Base-by-base conservation (phyloP, 2,329 filamentous ascomycete species). In the Alternaria brassicae region DNA sequence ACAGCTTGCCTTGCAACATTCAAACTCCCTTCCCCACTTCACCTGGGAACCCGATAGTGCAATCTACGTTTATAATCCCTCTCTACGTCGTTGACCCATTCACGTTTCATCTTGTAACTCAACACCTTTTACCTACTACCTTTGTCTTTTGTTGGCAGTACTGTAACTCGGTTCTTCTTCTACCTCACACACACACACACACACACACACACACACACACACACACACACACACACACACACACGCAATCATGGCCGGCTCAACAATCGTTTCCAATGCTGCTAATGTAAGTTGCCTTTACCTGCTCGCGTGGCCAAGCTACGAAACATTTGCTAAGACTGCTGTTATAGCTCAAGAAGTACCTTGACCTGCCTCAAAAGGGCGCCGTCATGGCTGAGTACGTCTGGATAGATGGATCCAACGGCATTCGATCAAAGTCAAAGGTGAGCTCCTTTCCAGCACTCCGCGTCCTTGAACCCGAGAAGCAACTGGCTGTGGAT, bases 291-390 rank as follows among this genome's bases (percentile, higher is more conserved):
- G 81, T 77, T 42, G n/a, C n/a, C n/a, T 44, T 57, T 4, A 39
- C 51, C 48, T 62, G 54, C 52, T 67, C 67, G 64, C 61, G 60
- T 69, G 63, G 64, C 56, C 56, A 28, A 44, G 19, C 3, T 2
- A 48, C 36, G 41, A n/a, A n/a, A n/a, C n/a, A n/a, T n/a, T n/a
- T n/a, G n/a, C n/a, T n/a, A n/a, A n/a, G n/a, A n/a, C n/a, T n/a
- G n/a, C n/a, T n/a, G n/a, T n/a, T n/a, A n/a, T n/a, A 97, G 92
- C 89, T 97, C 80, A 84, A 90, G 81, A 97, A 97, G 83, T 98
- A 94, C 86, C 88, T 95, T 82, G 85, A 85, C 76, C 91, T 98
- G 75, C 90, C 93, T 80, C 94, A 98, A 85, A 91, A 90, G 80
- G 93, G 93, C 80, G 84, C 83, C 72, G 85, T 96, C 78, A 95